Percentiles rank a stretch among this genome's conserved stretches.
Conservation (phyloP, 106 monocot genomes). For the Acorus calamus region DNA sequence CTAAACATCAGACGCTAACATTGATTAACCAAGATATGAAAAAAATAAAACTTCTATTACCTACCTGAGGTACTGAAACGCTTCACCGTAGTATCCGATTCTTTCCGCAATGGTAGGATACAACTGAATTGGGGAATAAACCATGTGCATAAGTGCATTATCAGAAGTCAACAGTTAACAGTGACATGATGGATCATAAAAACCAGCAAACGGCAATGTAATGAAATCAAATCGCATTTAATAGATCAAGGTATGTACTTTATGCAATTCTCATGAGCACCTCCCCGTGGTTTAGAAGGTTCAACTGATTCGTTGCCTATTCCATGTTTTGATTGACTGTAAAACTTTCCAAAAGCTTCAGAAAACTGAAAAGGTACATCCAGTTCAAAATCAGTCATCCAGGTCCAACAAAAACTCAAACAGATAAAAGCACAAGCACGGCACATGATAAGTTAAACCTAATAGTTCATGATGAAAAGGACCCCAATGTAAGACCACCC, state of each 20-base stretch:
- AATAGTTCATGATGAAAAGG: no score
- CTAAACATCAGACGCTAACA: background rate
- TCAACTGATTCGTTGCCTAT: conserved; percentile 47
- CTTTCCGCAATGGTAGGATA: conserved; percentile 54
- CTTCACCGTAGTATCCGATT: conserved; percentile 23
- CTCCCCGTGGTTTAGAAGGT: conserved; percentile 52
- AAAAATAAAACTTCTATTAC: background rate
- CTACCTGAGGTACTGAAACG: conserved; percentile 94
- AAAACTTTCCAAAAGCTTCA: conserved; percentile 91
- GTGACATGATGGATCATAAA: background rate
- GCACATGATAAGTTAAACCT: no score
- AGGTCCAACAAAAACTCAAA: background rate
- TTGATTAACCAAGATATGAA: background rate
- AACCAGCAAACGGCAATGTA: background rate
- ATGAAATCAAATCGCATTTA: background rate
- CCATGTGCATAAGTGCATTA: background rate
- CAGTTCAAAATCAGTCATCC: conserved; percentile 3
- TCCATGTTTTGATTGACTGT: conserved; percentile 73
- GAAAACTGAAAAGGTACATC: conserved; percentile 49
- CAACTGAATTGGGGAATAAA: conserved; percentile 31
- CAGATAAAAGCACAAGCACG: no score
- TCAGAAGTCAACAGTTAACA: background rate
- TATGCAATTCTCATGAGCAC: conserved; percentile 94
- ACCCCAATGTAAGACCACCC: no score
- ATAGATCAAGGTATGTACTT: conserved; percentile 34